Conservation (phyloP, 164 flowering plant genomes). For the Brasenia schreberi region DNA sequence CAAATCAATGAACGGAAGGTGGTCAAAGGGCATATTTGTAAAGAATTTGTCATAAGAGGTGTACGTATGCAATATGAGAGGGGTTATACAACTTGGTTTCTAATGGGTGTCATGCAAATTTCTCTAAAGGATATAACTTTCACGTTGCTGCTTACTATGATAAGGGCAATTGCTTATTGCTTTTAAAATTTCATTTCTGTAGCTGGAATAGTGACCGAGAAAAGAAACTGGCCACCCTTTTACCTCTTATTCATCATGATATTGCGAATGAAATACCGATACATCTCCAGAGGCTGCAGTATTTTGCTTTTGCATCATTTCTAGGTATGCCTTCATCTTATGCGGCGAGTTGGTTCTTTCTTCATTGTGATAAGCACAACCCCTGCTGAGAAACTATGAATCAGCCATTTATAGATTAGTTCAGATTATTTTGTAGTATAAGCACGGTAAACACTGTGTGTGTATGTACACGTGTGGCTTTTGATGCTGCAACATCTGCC, state of each 20-base stretch:
- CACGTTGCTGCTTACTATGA: not conserved
- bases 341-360: slow-evolving; percentile 29
- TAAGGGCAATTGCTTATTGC: not conserved
- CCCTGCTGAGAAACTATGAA: slow-evolving; percentile 74
- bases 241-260: slow-evolving; percentile 83
- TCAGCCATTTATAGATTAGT: slow-evolving; percentile 14
- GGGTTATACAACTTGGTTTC: no score
- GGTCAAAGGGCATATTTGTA: no score
- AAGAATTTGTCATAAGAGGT: no score
- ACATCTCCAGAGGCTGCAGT: slow-evolving; percentile 30
- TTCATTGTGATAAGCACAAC: slow-evolving; percentile 64
- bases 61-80: no score
- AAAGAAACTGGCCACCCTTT: slow-evolving; percentile 87
- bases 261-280: slow-evolving; percentile 80
- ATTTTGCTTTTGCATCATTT: slow-evolving; percentile 23
- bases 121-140: no score
- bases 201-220: slow-evolving; percentile 80
- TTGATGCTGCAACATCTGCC: no score
- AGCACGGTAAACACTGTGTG: no score
- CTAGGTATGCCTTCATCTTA: not conserved
- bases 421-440: no score
- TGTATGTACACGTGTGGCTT: no score
- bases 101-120: no score
- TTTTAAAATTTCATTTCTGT: slow-evolving; percentile 2
- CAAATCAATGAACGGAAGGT: no score